A percentile compares a stretch with the other conserved stretches of the same genome.
These are phyloP conservation scores for Hanseniaspora valbyensis DNA, from an alignment of 805 yeast species.

Conservation along the genomic window DNA sequence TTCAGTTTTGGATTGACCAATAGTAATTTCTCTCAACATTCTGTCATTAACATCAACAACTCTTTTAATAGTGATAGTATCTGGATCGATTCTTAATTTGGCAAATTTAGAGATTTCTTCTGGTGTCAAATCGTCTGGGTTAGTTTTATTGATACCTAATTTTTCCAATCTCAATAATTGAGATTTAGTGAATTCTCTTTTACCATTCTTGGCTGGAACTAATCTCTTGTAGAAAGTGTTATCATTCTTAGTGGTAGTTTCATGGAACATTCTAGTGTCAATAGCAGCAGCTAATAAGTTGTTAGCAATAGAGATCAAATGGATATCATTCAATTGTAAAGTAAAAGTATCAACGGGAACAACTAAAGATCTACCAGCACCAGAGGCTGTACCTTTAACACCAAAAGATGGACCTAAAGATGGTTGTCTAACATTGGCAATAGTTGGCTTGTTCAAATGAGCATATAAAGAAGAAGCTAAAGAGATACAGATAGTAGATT, in stretches of 20 bases:
- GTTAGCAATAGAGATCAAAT: slow-evolving; percentile 89
- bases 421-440: slow-evolving; percentile 95
- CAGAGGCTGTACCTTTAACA: slow-evolving; percentile 98
- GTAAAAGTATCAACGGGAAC: slow-evolving; percentile 99
- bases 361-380: slow-evolving; percentile 96
- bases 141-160: slow-evolving; percentile 68
- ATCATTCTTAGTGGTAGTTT: slow-evolving; percentile 67
- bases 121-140: slow-evolving; percentile 67
- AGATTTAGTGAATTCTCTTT: slow-evolving; percentile 64
- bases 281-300: slow-evolving; percentile 92
- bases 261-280: slow-evolving; percentile 95
- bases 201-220: slow-evolving; percentile 77
- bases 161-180: slow-evolving; percentile 66
- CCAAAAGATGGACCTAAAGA: slow-evolving; percentile 99
- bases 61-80: slow-evolving; percentile 79
- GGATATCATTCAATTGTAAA: slow-evolving; percentile 93
- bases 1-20: slow-evolving; percentile 89
- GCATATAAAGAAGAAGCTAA: slow-evolving; percentile 95
- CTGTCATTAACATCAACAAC: slow-evolving; percentile 93
- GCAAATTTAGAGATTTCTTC: slow-evolving; percentile 70
- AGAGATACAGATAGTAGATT: slow-evolving; percentile 92
- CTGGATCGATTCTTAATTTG: slow-evolving; percentile 79
- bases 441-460: slow-evolving; percentile 65
- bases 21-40: slow-evolving; percentile 73
- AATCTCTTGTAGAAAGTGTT: slow-evolving; percentile 71